Evolutionary conservation across 306 rosid species (phyloP), one percentile per base, ranked within the genome.

Genomic region (Quercus robur): DNA sequence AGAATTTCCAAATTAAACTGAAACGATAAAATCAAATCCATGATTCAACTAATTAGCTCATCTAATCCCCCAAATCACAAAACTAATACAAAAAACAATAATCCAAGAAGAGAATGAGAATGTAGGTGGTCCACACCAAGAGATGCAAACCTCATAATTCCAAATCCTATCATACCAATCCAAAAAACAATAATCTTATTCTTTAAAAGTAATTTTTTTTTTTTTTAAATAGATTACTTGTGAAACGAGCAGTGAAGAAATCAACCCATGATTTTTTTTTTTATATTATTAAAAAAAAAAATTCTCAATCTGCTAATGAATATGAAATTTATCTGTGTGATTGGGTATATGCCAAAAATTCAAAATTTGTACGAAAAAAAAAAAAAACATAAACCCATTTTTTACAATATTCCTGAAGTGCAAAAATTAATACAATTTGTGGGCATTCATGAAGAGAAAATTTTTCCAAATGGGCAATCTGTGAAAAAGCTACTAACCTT

Each of bases 81-180:
- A 57, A 21, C 38, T 6, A 51, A 9, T 14, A 33, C 15, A 35
- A 17, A 85, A 79, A 38, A 81, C 83, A 76, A 73, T 12, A 56
- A 85, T 76, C 86, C 86, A 82, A 81, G 73, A 85, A 85, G 57
- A 85, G 73, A n/a, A 82, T 75, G 28, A 85, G 79, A 33, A 85
- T 85, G 79, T 82, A 85, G 56, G 81, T 78, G 18, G 81, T 78
- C 84, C 88, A 85, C 3, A 85, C 88, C 46, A 41, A 41, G 46
- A 8, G 46, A 41, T 41, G 46, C 46, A 41, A 41, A 41, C 35
- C 35, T 5, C 35, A 33, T 41, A 41, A 7, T 41, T 41, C 46
- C 46, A 41, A 41, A 41, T 41, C 46, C 46, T 8, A 0, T 41
- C 46, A 41, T 41, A 41, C 11, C 46, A 41, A 41, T 8, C 46